Conservation (phyloP, 2,329 filamentous ascomycete species). For the Paecilomyces sp. region DNA sequence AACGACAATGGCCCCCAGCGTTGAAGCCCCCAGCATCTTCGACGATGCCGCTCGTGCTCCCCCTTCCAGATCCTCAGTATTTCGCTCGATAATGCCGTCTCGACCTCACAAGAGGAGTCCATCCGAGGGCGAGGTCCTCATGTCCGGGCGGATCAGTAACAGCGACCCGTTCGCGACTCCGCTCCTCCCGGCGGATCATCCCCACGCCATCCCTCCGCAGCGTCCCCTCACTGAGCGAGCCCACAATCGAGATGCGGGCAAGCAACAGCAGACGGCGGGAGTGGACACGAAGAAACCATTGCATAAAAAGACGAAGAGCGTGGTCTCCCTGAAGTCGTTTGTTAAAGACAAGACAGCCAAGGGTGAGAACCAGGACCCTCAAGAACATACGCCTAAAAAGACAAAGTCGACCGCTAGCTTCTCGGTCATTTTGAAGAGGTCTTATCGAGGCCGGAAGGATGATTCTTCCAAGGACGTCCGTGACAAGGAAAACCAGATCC, state of each 20-base stretch:
- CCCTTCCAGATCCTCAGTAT: slow-evolving; percentile 36
- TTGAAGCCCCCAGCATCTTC: slow-evolving; percentile 26
- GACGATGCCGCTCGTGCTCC: slow-evolving; percentile 28
- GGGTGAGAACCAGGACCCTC: slow-evolving; percentile 22
- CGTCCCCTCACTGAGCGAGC: slow-evolving; percentile 31
- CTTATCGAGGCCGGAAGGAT: slow-evolving; percentile 59
- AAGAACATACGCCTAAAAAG: slow-evolving; percentile 54
- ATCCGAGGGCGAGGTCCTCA: slow-evolving; percentile 29
- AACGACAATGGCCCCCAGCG: slow-evolving; percentile 25
- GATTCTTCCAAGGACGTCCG: slow-evolving; percentile 47
- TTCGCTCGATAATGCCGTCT: slow-evolving; percentile 48
- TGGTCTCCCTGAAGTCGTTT: slow-evolving; percentile 46
- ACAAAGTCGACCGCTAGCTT: slow-evolving; percentile 78
- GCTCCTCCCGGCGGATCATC: slow-evolving; percentile 45
- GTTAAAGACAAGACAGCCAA: slow-evolving; percentile 36
- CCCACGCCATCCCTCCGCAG: slow-evolving; percentile 30
- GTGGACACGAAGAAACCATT: slow-evolving; percentile 25
- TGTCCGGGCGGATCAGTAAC: slow-evolving; percentile 7
- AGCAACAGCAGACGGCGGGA: slow-evolving; percentile 33
- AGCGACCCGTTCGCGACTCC: slow-evolving; percentile 26
- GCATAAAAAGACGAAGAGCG: slow-evolving; percentile 50
- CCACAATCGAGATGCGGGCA: slow-evolving; percentile 26
- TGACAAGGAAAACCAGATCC: slow-evolving; percentile 78
- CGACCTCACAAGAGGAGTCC: slow-evolving; percentile 40
- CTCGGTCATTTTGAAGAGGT: slow-evolving; percentile 66